Base-by-base conservation (phyloP, 495 filamentous ascomycete species). In the Rhypophila decipiens region DNA sequence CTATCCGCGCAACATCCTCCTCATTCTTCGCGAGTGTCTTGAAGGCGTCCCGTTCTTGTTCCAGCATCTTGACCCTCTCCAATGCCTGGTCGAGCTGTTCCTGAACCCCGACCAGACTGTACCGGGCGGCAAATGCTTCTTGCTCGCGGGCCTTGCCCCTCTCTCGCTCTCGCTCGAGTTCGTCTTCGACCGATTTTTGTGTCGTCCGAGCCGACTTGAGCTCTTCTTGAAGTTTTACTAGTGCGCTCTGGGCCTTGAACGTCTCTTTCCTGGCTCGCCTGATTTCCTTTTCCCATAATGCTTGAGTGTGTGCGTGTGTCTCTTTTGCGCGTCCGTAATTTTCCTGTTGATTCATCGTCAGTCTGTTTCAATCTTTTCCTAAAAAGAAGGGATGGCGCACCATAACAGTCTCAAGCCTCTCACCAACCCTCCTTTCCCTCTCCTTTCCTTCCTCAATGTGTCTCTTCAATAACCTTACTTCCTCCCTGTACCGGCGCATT, bases 281-380 rank as follows among this genome's bases (percentile, higher is more conserved):
- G 29, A 91, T 82, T 60, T 94, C 88, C 56, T 93, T 94, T 64
- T 94, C 87, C 70, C 86, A 91, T 21, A 89, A 65, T 19, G 79
- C 60, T 60, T 85, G 74, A 46, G 86, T 83, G 58, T 88, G 82
- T 13, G 75, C 77, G 53, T 87, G 77, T 12, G 83, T 83, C 58
- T 91, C 86, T 68, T 91, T 90, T 13, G 77, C 71, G 18, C 78
- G 72, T 24, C 84, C 82, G 36, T 87, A 76, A 56, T 87, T 86
- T 65, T 91, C 88, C 83, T 87, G 53, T 51, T 36, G 8, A 5
- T 46, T 19, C 24, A 20, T 29, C 19, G n/a, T 27, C 19, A 20
- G 8, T 10, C 21, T 22, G 9, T n/a, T 22, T 4, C 13, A 17
- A 38, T 3, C 8, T 20, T n/a, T n/a, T n/a, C n/a, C n/a, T n/a